These are phyloP conservation scores for Penicillium brevicompactum DNA, from an alignment of 2,329 filamentous ascomycete species.

Conservation along the genomic window DNA sequence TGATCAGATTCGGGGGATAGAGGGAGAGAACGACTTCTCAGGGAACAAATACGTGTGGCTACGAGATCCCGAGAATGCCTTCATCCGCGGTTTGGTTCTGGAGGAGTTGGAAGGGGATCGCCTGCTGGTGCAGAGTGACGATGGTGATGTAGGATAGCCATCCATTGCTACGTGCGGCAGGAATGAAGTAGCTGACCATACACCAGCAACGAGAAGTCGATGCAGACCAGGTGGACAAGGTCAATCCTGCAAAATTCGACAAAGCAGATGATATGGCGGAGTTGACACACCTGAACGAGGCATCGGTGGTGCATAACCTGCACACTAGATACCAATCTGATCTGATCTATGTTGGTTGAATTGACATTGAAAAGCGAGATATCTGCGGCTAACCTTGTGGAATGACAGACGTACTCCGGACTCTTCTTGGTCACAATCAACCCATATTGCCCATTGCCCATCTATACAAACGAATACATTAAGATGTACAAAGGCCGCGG, in stretches of 20 bases:
- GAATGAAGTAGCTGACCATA: slow-evolving; percentile 22
- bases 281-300: slow-evolving; percentile 95
- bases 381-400: slow-evolving; percentile 6
- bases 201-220: slow-evolving; percentile 81
- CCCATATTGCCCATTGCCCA: slow-evolving; percentile 90
- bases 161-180: not conserved
- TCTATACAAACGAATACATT: slow-evolving; percentile 95
- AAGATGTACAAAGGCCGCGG: slow-evolving; percentile 95
- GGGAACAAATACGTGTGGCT: slow-evolving; percentile 99
- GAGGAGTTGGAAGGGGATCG: slow-evolving; percentile 72
- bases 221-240: slow-evolving; percentile 89
- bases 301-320: slow-evolving; percentile 95
- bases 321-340: slow-evolving; percentile 94
- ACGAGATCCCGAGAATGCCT: slow-evolving; percentile 81
- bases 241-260: slow-evolving; percentile 99
- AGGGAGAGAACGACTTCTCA: slow-evolving; percentile 98
- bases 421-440: slow-evolving; percentile 97
- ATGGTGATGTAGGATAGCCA: slow-evolving; percentile 70
- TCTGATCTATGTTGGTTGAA: slow-evolving; percentile 72
- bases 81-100: slow-evolving; percentile 89
- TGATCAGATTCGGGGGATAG: slow-evolving; percentile 69
- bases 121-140: slow-evolving; percentile 87
- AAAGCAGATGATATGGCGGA: slow-evolving; percentile 99
- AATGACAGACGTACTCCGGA: slow-evolving; percentile 80
- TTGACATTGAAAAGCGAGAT: not conserved